phyloP scores from a whole-genome alignment of 306 rosid genomes.

The Sechiopsis laciniata region DNA sequence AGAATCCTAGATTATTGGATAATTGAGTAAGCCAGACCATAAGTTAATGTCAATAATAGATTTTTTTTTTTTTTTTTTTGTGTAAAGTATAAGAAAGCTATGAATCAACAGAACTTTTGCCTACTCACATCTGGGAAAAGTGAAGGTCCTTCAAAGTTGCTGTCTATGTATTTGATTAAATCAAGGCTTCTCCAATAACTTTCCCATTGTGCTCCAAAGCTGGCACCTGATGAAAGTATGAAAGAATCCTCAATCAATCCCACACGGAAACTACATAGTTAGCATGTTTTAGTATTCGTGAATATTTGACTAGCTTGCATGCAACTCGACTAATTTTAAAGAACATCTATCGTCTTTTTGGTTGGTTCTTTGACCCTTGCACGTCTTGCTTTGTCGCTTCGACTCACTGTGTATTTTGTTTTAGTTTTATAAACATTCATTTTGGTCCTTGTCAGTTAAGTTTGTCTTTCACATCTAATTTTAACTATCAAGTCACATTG shows the following conservation, averaged over 20 bases:
- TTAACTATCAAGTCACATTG: neutral
- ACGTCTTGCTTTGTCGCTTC: neutral
- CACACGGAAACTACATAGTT: neutral
- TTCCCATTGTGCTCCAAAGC: slow-evolving; percentile 83
- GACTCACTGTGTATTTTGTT: neutral
- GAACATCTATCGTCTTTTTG: neutral
- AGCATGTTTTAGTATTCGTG: neutral
- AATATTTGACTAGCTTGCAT: neutral
- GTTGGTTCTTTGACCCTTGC: neutral
- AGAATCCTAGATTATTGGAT: slow-evolving; percentile 38
- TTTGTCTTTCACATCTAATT: neutral
- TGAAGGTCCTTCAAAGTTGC: slow-evolving; percentile 50
- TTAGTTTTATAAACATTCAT: neutral
- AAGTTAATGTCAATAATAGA: neutral
- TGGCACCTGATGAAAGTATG: slow-evolving; percentile 54
- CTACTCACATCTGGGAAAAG: slow-evolving; percentile 54
- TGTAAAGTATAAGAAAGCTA: neutral
- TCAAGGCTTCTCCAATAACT: slow-evolving; percentile 85
- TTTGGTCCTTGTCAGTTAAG: neutral
- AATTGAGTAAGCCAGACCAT: neutral
- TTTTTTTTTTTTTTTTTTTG: neutral
- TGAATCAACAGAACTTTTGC: neutral
- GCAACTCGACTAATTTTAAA: neutral
- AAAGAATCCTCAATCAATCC: neutral
- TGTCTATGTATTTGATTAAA: slow-evolving; percentile 68